Evolutionary conservation across 768 basidiomycete species (phyloP), one percentile per base, ranked within the genome.

Genomic region (Dioszegia aurantiaca): DNA sequence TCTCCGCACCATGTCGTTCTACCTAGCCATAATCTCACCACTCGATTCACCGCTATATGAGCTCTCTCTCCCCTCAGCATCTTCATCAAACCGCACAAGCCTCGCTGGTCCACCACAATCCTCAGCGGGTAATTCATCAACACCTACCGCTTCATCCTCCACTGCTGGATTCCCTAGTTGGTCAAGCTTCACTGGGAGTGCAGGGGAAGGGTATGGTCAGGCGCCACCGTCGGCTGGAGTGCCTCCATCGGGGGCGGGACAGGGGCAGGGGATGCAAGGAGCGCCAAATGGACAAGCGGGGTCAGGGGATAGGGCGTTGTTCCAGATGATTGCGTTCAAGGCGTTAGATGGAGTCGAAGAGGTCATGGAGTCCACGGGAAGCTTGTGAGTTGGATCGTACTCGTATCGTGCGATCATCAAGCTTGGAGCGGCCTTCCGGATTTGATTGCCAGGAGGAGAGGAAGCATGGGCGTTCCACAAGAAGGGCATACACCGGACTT

Each of bases 321-420:
- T 93, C 69, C 94, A 98, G 80, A 95, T 99, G 89, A 91, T 98
- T 71, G 94, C 93, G 21, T 94, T 98, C 77, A 91, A 90, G 49
- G 91, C 89, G 69, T 79, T 99, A 76, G 95, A 99, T 78, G 85
- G 86, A 68, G 84, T 99, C 59, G 95, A 99, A 70, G 95, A 99
- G 70, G 83, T 88, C 44, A 89, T 75, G 72, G 70, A 73, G n/a
- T 63, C 70, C 10, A 76, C 72, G 4, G 76, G 74, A 33, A 71
- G 59, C 58, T 60, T 77, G 77, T 78, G 56, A 62, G 77, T n/a
- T n/a, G n/a, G n/a, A n/a, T n/a, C n/a, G n/a, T n/a, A n/a, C n/a
- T n/a, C n/a, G n/a, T n/a, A n/a, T n/a, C n/a, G n/a, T n/a, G n/a
- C n/a, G n/a, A n/a, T n/a, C n/a, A n/a, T n/a, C n/a, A n/a, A n/a